These are phyloP conservation scores for Claviceps fusiformis DNA, from an alignment of 2,329 filamentous ascomycete species.

Conservation along the genomic window DNA sequence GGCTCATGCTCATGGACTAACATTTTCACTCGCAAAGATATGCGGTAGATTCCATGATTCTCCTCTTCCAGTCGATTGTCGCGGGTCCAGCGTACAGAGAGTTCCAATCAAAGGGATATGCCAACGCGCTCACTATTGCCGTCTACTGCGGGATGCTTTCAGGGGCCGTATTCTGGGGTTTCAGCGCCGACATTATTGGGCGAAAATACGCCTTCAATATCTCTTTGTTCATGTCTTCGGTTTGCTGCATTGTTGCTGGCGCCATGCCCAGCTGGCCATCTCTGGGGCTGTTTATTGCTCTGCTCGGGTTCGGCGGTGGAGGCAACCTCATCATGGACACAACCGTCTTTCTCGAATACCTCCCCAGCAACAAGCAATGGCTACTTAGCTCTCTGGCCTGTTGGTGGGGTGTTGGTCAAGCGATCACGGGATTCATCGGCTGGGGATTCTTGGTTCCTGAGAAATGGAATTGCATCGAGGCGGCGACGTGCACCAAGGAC, in stretches of 20 bases:
- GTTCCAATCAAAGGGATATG: conserved; percentile 41
- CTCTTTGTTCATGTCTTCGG: conserved; percentile 47
- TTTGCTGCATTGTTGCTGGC: conserved; percentile 47
- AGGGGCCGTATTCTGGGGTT: conserved; percentile 55
- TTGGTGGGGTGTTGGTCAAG: conserved; percentile 40
- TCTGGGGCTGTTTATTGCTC: conserved; percentile 48
- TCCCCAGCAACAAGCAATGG: conserved; percentile 33
- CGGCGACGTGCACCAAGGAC: conserved; percentile 29
- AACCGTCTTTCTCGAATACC: conserved; percentile 38
- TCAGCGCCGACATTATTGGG: conserved; percentile 54
- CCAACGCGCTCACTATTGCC: conserved; percentile 45
- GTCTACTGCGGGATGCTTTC: conserved; percentile 42
- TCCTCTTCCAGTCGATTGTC: conserved; percentile 48
- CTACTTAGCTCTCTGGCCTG: conserved; percentile 30
- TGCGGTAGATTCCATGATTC: conserved; percentile 32
- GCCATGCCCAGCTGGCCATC: conserved; percentile 53
- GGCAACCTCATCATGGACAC: conserved; percentile 39
- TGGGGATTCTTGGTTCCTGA: conserved; percentile 36
- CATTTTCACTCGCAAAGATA: conserved; percentile 20
- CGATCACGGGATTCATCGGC: conserved; percentile 29
- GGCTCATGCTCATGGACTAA: background rate
- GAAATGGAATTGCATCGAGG: conserved; percentile 26
- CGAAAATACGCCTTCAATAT: conserved; percentile 56
- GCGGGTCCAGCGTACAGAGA: conserved; percentile 43
- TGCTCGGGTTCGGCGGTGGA: conserved; percentile 47